phyloP scores from a whole-genome alignment of 208 protist species.

The Lotmaria passim region DNA sequence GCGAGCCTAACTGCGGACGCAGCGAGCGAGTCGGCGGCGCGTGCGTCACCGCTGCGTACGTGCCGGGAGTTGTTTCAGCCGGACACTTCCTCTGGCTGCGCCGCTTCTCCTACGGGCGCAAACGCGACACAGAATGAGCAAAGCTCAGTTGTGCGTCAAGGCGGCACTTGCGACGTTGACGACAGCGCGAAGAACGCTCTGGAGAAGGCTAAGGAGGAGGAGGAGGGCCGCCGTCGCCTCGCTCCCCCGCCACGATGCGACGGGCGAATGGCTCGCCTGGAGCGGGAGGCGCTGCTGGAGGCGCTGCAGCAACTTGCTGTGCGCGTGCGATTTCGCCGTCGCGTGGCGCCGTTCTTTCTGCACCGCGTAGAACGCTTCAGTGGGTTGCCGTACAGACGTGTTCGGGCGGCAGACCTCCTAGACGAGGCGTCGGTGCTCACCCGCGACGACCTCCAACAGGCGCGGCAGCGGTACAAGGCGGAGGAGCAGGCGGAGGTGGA shows the following conservation, averaged over 20 bases:
- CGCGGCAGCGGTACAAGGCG: constrained; percentile 43
- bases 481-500: constrained; percentile 57
- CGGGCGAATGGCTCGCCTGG: constrained; percentile 1
- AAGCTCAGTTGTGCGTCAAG: no score
- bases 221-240: no score
- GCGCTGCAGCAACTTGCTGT: constrained; percentile 47
- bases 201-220: neutral
- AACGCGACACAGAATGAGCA: no score
- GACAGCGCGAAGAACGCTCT: no score
- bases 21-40: neutral
- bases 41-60: constrained; percentile 1
- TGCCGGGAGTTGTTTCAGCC: constrained; percentile 5
- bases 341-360: constrained; percentile 59
- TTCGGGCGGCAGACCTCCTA: constrained; percentile 47
- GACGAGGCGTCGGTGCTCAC: constrained; percentile 43
- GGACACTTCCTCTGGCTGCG: neutral
- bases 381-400: constrained; percentile 61
- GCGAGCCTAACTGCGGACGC: neutral
- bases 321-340: constrained; percentile 57
- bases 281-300: constrained; percentile 53
- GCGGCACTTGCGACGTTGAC: no score
- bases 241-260: neutral
- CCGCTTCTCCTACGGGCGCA: neutral
- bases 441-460: constrained; percentile 41
- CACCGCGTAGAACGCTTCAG: constrained; percentile 75